Percentiles rank a stretch among this genome's conserved stretches.
Evolutionary conservation across 768 basidiomycete species (phyloP).

Genomic region (Podaxis sp.): DNA sequence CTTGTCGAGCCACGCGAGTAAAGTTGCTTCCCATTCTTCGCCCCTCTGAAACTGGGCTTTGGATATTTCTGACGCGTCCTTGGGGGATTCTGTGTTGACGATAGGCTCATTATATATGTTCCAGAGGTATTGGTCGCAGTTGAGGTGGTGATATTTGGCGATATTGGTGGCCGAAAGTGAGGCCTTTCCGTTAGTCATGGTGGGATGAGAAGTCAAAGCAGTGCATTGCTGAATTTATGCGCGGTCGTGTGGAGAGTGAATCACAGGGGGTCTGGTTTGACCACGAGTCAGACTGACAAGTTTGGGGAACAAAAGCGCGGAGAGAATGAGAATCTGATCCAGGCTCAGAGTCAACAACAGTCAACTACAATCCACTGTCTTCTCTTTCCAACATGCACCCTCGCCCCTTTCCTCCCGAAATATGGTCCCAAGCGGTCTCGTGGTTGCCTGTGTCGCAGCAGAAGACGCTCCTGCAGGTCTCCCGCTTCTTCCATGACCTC

Average conservation of each 20-base stretch:
- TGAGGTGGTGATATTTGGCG: constrained; percentile 44
- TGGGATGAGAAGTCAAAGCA: not conserved
- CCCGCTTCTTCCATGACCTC: constrained; percentile 37
- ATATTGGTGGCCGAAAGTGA: constrained; percentile 49
- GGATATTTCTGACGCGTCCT: constrained; percentile 25
- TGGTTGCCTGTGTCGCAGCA: constrained; percentile 29
- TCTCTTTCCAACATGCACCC: constrained; percentile 17
- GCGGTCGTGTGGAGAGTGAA: constrained; percentile 8
- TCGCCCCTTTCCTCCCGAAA: constrained; percentile 33
- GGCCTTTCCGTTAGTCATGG: constrained; percentile 28
- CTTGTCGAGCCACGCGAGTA: constrained; percentile 43
- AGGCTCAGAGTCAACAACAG: not conserved
- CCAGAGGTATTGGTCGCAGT: constrained; percentile 48
- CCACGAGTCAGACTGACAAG: constrained; percentile 5
- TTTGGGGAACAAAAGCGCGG: not conserved
- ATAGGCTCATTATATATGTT: constrained; percentile 33
- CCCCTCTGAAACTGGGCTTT: constrained; percentile 44
- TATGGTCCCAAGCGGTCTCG: constrained; percentile 34
- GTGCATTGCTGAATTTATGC: constrained; percentile 3
- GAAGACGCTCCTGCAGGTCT: constrained; percentile 31
- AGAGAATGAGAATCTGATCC: not conserved
- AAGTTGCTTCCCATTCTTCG: constrained; percentile 41
- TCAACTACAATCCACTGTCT: not conserved
- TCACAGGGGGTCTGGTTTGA: not conserved
- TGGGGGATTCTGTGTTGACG: not conserved